Evolutionary conservation across 2,329 filamentous ascomycete species (phyloP).

Genomic region (Xylariaceae sp.): DNA sequence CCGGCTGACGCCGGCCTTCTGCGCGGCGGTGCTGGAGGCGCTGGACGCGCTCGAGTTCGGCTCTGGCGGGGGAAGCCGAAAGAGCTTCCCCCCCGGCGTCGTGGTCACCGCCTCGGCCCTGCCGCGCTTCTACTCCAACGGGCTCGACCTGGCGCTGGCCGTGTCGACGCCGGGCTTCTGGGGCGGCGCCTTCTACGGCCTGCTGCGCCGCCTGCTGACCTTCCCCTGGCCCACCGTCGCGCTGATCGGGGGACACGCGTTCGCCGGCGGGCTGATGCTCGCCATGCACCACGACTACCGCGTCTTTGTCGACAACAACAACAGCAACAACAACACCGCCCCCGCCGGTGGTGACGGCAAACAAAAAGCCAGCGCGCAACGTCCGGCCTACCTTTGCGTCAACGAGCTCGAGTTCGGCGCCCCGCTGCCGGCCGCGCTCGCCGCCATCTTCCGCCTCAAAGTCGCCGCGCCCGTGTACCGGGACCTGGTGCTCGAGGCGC

Average conservation of each 20-base stretch:
- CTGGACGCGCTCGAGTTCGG: conserved; percentile 68
- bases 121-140: conserved; percentile 75
- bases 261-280: conserved; percentile 75
- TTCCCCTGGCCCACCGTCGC: conserved; percentile 79
- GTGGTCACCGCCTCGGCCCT: conserved; percentile 70
- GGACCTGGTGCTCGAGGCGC: conserved; percentile 64
- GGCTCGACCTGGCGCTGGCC: conserved; percentile 69
- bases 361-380: conserved; percentile 41
- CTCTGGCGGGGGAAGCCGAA: no score
- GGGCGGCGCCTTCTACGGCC: conserved; percentile 49
- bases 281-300: conserved; percentile 80
- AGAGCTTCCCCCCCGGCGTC: conserved; percentile 58
- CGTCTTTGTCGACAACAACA: conserved; percentile 53
- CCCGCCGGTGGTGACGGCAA: background rate
- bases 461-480: conserved; percentile 49
- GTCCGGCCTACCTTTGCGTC: conserved; percentile 65
- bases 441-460: conserved; percentile 66
- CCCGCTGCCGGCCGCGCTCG: conserved; percentile 67
- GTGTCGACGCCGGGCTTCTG: conserved; percentile 53
- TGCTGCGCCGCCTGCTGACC: conserved; percentile 60
- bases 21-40: conserved; percentile 58
- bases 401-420: conserved; percentile 78
- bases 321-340: no score
- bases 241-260: conserved; percentile 73
- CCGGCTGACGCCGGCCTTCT: conserved; percentile 62